Conservation (phyloP, 2,329 filamentous ascomycete species). For the Clarireedia homoeocarpa region DNA sequence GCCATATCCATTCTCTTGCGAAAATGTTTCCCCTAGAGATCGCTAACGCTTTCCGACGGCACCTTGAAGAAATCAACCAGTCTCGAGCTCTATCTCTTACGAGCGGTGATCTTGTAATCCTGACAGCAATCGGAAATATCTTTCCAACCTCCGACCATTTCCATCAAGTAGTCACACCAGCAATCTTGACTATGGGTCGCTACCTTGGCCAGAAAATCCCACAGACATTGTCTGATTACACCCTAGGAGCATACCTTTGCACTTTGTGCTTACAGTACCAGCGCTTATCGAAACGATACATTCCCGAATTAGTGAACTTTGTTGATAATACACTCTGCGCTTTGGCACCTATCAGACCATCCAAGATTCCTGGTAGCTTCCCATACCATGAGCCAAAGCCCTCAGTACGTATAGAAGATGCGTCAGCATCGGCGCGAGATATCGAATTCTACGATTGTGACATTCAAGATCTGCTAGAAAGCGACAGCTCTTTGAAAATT, state of each 20-base stretch:
- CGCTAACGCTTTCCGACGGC: conserved; percentile 66
- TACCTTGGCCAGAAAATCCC: conserved; percentile 76
- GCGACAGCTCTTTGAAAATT: conserved; percentile 38
- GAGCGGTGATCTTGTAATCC: conserved; percentile 68
- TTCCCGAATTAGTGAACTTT: conserved; percentile 84
- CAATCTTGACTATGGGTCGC: conserved; percentile 74
- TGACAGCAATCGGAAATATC: conserved; percentile 75
- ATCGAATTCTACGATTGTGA: conserved; percentile 54
- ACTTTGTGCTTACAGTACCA: conserved; percentile 80
- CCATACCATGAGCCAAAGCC: conserved; percentile 50
- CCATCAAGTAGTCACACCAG: conserved; percentile 87
- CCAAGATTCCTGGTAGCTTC: conserved; percentile 45
- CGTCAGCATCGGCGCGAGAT: conserved; percentile 39
- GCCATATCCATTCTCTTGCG: conserved; percentile 87
- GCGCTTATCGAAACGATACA: conserved; percentile 71
- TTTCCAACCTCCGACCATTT: conserved; percentile 98
- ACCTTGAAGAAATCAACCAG: conserved; percentile 50
- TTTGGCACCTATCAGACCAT: conserved; percentile 49
- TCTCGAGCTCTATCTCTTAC: conserved; percentile 44
- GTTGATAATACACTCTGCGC: conserved; percentile 64
- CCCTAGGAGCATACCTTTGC: conserved; percentile 69
- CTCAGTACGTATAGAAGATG: conserved; percentile 42
- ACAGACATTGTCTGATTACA: conserved; percentile 55
- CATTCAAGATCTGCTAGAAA: conserved; percentile 16
- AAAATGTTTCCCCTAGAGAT: conserved; percentile 78